phyloP scores from a whole-genome alignment of 257 asterid genomes.

The Osmanthus fragrans region DNA sequence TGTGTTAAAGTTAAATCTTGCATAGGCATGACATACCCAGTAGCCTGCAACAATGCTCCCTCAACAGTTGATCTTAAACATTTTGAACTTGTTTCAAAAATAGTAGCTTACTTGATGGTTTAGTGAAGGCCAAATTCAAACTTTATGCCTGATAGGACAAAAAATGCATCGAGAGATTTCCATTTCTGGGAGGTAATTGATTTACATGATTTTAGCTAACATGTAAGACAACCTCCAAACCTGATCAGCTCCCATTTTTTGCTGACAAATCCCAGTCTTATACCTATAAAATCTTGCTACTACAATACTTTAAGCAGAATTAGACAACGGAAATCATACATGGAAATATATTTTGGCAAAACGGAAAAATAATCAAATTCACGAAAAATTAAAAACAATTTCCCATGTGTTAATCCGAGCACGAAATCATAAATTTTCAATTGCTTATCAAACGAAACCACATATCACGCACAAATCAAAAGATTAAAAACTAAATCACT shows the following conservation, averaged over 20 bases:
- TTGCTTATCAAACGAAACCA: not conserved
- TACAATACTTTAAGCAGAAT: not conserved
- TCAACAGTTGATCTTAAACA: not conserved
- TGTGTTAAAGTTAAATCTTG: not conserved
- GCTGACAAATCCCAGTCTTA: not conserved
- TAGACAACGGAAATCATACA: not conserved
- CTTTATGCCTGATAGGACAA: not conserved
- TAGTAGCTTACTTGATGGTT: not conserved
- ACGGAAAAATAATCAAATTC: not conserved
- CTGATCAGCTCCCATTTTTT: not conserved
- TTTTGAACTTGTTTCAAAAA: not conserved
- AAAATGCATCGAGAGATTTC: not conserved
- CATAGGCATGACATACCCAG: not conserved
- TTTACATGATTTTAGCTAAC: not conserved
- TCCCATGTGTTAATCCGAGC: not conserved
- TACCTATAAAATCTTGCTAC: not conserved
- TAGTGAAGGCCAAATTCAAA: not conserved
- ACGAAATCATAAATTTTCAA: not conserved
- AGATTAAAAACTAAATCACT: not conserved
- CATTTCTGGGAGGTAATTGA: not conserved
- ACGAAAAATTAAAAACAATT: not conserved
- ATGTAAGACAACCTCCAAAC: not conserved
- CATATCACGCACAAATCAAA: slow-evolving; percentile 8
- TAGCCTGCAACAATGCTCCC: not conserved
- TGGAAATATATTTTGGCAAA: not conserved